These are phyloP conservation scores for Hortiboletus campestris DNA, from an alignment of 768 basidiomycete genomes.

Conservation along the genomic window DNA sequence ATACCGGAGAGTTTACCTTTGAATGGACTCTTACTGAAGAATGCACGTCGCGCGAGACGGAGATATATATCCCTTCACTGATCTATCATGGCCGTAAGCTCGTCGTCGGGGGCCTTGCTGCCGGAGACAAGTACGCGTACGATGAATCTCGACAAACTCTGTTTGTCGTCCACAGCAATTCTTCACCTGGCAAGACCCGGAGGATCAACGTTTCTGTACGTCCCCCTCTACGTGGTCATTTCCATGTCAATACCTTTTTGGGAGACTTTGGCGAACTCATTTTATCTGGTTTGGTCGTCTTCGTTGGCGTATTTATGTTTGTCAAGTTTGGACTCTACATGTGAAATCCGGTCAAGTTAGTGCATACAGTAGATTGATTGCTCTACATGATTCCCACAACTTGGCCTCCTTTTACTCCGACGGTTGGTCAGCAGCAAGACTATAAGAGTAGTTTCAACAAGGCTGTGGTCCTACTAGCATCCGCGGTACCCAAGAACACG, in stretches of 20 bases:
- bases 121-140: slow-evolving; percentile 52
- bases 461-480: no score
- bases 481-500: no score
- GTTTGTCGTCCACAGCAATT: slow-evolving; percentile 53
- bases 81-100: slow-evolving; percentile 58
- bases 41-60: slow-evolving; percentile 61
- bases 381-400: neutral
- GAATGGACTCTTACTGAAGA: slow-evolving; percentile 48
- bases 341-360: slow-evolving; percentile 14
- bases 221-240: slow-evolving; percentile 50
- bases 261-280: slow-evolving; percentile 47
- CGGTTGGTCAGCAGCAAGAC: no score
- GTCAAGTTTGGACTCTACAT: slow-evolving; percentile 27
- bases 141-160: slow-evolving; percentile 73
- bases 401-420: neutral
- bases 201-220: slow-evolving; percentile 52
- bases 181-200: slow-evolving; percentile 45
- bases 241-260: slow-evolving; percentile 64
- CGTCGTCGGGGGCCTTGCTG: slow-evolving; percentile 52
- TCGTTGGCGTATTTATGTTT: slow-evolving; percentile 31
- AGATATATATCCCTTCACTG: slow-evolving; percentile 73
- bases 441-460: neutral
- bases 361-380: neutral
- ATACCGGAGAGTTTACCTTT: slow-evolving; percentile 61
- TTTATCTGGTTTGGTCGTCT: slow-evolving; percentile 30